Evolutionary conservation across 805 yeast species (phyloP).

Genomic region (Kodamaea neixiangensis): DNA sequence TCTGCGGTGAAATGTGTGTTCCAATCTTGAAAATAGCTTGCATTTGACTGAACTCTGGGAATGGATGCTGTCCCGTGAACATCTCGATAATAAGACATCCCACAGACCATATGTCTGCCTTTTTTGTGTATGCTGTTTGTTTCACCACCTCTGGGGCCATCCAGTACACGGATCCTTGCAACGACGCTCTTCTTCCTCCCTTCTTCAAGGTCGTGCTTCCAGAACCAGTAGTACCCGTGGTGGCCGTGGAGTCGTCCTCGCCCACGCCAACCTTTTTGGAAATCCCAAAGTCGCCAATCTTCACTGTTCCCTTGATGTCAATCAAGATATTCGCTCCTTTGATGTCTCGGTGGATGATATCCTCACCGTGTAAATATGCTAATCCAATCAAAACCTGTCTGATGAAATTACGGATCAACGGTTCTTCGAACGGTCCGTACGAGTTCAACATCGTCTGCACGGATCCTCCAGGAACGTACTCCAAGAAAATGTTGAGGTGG

Average conservation of each 20-base stretch:
- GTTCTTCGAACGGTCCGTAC: constrained; percentile 81
- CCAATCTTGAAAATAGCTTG: constrained; percentile 96
- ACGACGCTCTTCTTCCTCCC: constrained; percentile 64
- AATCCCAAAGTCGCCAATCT: constrained; percentile 86
- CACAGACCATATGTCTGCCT: constrained; percentile 96
- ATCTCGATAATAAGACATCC: constrained; percentile 94
- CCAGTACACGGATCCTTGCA: constrained; percentile 96
- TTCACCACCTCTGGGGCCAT: constrained; percentile 99
- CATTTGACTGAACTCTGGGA: constrained; percentile 92
- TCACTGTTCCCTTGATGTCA: constrained; percentile 77
- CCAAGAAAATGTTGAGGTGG: constrained; percentile 71
- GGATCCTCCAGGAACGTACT: constrained; percentile 45
- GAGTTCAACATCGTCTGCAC: constrained; percentile 66
- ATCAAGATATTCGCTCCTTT: constrained; percentile 86
- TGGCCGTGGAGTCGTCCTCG: constrained; percentile 22
- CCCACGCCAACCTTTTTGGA: constrained; percentile 46
- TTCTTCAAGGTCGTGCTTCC: constrained; percentile 22
- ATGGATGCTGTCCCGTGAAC: constrained; percentile 96
- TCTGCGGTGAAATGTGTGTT: constrained; percentile 73
- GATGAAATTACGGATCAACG: constrained; percentile 68
- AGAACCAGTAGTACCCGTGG: not conserved
- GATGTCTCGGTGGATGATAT: constrained; percentile 82
- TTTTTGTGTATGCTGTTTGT: constrained; percentile 85
- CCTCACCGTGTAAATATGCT: constrained; percentile 69
- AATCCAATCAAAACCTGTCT: constrained; percentile 77